phyloP scores from a whole-genome alignment of 495 filamentous ascomycete species.

The Hypoxylon trugodes region DNA sequence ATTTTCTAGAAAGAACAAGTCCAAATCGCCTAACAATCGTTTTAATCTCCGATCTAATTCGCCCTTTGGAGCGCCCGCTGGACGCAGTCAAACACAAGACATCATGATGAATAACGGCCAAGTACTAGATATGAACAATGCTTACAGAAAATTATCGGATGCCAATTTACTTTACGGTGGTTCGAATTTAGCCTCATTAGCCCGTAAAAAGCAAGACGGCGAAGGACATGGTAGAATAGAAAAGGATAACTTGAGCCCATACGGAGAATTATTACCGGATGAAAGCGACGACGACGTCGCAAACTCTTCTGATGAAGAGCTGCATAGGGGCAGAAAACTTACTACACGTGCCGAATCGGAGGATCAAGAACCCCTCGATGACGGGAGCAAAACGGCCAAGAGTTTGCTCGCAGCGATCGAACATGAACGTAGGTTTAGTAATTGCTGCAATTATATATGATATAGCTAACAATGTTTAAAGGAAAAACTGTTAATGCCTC shows the following conservation, averaged over 20 bases:
- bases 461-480: slow-evolving; percentile 37
- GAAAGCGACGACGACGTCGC: slow-evolving; percentile 63
- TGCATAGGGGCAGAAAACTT: slow-evolving; percentile 58
- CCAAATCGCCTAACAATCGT: slow-evolving; percentile 66
- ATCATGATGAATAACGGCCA: slow-evolving; percentile 60
- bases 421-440: slow-evolving; percentile 73
- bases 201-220: slow-evolving; percentile 54
- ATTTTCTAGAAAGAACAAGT: slow-evolving; percentile 65
- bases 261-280: slow-evolving; percentile 65
- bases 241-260: slow-evolving; percentile 73
- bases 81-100: slow-evolving; percentile 49
- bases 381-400: slow-evolving; percentile 53
- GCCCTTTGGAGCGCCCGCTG: slow-evolving; percentile 56
- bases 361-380: slow-evolving; percentile 38
- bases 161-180: slow-evolving; percentile 65
- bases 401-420: slow-evolving; percentile 74
- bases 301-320: slow-evolving; percentile 60
- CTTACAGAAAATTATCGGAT: slow-evolving; percentile 72
- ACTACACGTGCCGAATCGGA: slow-evolving; percentile 48
- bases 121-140: slow-evolving; percentile 64
- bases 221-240: slow-evolving; percentile 68
- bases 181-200: slow-evolving; percentile 62
- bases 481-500: slow-evolving; percentile 53
- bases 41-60: slow-evolving; percentile 67
- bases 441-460: neutral